Evolutionary conservation across 2,329 filamentous ascomycete genomes (phyloP), one percentile per base, ranked within the genome.

Genomic region (Penicillium sp.): DNA sequence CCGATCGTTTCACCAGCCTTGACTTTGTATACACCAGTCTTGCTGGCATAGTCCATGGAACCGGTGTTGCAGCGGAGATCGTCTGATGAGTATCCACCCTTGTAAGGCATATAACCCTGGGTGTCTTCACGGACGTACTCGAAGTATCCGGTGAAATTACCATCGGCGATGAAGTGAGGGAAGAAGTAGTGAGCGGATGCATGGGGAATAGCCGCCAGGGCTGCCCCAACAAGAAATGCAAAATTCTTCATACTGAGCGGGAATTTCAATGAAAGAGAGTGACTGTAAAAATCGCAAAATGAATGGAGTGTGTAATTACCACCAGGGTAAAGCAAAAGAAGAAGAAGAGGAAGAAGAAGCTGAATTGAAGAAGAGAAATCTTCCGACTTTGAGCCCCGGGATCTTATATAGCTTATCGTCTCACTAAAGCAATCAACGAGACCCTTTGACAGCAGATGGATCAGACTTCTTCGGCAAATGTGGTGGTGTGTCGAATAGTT

Each of bases 11-110:
- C 40, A 5, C 60, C 57, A 1, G 60, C 51, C 7, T 54, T 47
- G 7, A 63, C 59, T 14, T 42, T 54, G 36, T 60, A 58, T 9
- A 59, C 48, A 16, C 53, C 53, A 8, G 61, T 63, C 18, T 42
- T 48, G 41, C 41, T 50, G 1, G 61, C 61, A 27, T 50, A 55
- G 3, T 52, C 22, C 38, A 50, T 39, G 7, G 59, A 58, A 18
- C 53, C 57, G 11, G 53, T 42, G 43, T 64, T 64, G 55, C 58
- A 64, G 36, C 60, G 60, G 41, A 63, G 57, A 41, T 61, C 58
- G n/a, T 60, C 51, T 18, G 34, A 52, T 2, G 50, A 29, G 40
- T 55, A 57, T 6, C 52, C 47, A 6, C 42, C 55, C 22, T 57
- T 53, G 16, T 31, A 55, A 3, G 58, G 60, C 56, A 53, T 50